Conservation (phyloP, 352 stramenopile species). For the Pythium guiyangense region DNA sequence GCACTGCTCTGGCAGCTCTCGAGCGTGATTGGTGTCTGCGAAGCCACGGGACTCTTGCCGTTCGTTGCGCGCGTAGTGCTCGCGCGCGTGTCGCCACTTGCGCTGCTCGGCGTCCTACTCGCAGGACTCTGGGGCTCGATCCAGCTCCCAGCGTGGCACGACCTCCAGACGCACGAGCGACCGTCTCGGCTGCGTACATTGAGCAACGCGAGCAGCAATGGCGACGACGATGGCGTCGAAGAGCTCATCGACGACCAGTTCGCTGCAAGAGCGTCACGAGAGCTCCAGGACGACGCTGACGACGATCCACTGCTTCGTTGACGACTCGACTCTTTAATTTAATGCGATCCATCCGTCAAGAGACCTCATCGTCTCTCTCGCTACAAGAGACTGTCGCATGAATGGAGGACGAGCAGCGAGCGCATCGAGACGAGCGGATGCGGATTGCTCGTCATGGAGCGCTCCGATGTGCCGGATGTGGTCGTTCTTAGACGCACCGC, state of each 20-base stretch:
- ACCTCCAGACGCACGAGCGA: slow-evolving; percentile 3
- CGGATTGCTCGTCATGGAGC: not conserved
- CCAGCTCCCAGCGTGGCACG: slow-evolving; percentile 34
- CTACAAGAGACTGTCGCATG: no score
- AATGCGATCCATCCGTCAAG: no score
- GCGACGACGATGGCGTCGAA: no score
- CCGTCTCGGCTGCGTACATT: not conserved
- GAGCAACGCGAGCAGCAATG: no score
- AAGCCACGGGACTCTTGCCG: slow-evolving; percentile 20
- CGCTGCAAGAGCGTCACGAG: no score
- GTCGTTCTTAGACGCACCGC: no score
- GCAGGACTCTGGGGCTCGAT: slow-evolving; percentile 37
- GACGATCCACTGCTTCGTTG: no score
- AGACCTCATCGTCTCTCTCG: not conserved
- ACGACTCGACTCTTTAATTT: no score
- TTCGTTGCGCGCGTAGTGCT: slow-evolving; percentile 18
- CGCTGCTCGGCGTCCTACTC: slow-evolving; percentile 29
- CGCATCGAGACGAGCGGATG: not conserved
- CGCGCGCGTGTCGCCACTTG: slow-evolving; percentile 20
- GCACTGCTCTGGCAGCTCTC: slow-evolving; percentile 32
- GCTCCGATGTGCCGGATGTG: not conserved
- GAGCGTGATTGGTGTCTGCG: slow-evolving; percentile 22
- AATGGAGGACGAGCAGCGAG: no score
- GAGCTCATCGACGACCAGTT: no score
- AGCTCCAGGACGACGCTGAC: no score